Evolutionary conservation across 345 rosid species (phyloP).

Genomic region (Gossypium stocksii): DNA sequence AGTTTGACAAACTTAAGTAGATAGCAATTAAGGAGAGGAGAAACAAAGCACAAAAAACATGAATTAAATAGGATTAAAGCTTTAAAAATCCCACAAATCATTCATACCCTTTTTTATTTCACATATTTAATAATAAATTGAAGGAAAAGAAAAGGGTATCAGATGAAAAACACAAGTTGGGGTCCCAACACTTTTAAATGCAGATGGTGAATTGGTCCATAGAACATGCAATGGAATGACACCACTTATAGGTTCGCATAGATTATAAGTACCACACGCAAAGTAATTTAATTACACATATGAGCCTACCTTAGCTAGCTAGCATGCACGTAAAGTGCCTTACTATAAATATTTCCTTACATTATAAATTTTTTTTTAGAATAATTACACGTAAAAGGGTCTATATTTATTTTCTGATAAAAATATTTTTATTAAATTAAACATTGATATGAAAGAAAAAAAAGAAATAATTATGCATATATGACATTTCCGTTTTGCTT

Average conservation of each 20-base stretch:
- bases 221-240: neutral
- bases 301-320: neutral
- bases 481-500: neutral
- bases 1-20: neutral
- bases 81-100: neutral
- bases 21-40: neutral
- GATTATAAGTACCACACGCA: neutral
- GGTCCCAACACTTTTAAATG: neutral
- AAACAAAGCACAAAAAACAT: neutral
- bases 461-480: too few species aligned
- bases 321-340: neutral
- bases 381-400: too few species aligned
- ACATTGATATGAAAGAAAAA: too few species aligned
- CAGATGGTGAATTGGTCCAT: slow-evolving; percentile 2
- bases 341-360: neutral
- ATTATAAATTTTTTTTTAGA: neutral
- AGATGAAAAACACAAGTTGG: neutral
- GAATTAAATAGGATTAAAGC: neutral
- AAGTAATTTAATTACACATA: neutral
- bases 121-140: neutral
- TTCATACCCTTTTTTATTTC: neutral
- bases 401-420: too few species aligned
- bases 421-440: too few species aligned
- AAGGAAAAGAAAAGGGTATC: neutral
- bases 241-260: neutral